These are phyloP conservation scores for Physaria fendleri DNA, from an alignment of 345 rosid species.

Conservation along the genomic window DNA sequence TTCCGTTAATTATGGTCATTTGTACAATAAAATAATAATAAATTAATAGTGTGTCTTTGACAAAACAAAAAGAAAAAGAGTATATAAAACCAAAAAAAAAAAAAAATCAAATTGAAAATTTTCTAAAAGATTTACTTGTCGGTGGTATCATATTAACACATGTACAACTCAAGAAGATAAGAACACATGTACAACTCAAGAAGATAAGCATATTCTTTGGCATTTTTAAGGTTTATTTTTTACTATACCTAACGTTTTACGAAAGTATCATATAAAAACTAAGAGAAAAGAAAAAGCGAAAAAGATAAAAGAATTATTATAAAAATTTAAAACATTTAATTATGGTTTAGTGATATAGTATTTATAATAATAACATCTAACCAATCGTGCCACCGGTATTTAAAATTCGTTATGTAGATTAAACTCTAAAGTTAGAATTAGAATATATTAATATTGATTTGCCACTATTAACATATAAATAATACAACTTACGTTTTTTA, in stretches of 20 bases:
- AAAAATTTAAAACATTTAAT: not conserved
- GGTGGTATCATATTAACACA: constrained; percentile 14
- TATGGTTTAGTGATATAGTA: not conserved
- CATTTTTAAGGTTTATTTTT: constrained; percentile 23
- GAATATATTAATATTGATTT: too few species aligned
- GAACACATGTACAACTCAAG: constrained; percentile 6
- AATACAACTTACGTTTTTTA: too few species aligned
- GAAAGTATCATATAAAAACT: constrained; percentile 8
- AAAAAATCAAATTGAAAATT: too few species aligned
- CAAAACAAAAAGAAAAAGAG: constrained; percentile 11
- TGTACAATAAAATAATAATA: not conserved
- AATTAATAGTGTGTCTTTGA: not conserved
- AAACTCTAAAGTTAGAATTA: not conserved
- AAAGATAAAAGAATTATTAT: not conserved
- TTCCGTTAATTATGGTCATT: constrained; percentile 22
- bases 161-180: constrained; percentile 6
- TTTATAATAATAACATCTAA: not conserved
- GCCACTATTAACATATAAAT: too few species aligned
- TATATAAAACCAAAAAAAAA: too few species aligned
- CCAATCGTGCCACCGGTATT: not conserved
- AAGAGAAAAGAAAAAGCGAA: not conserved
- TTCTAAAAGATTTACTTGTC: too few species aligned
- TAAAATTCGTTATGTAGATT: not conserved
- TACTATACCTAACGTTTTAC: constrained; percentile 3
- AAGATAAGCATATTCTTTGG: constrained; percentile 28